Conservation (phyloP, 1,139 yeast genomes). For the Magnusiomyces ingens region DNA sequence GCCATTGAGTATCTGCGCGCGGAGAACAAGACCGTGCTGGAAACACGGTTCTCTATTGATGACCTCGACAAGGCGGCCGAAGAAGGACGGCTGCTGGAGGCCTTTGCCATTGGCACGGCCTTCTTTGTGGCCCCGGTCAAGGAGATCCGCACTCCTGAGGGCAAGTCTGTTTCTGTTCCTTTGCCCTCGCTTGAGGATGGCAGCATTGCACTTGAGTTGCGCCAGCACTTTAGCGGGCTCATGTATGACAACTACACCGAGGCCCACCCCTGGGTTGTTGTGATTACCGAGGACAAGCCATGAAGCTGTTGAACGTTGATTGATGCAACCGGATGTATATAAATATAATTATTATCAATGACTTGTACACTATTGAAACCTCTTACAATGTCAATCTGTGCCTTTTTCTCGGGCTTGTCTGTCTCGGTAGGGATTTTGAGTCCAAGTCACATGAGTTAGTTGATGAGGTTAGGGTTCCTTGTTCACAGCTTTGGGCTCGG, state of each 20-base stretch:
- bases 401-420: too few species aligned
- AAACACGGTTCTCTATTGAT: slow-evolving; percentile 36
- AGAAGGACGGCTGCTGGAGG: slow-evolving; percentile 38
- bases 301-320: too few species aligned
- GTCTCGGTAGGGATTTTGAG: too few species aligned
- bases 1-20: slow-evolving; percentile 34
- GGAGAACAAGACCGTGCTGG: slow-evolving; percentile 29
- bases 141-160: slow-evolving; percentile 33
- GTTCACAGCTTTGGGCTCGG: too few species aligned
- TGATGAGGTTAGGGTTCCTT: too few species aligned
- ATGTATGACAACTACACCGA: slow-evolving; percentile 5
- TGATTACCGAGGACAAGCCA: not conserved
- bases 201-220: slow-evolving; percentile 14
- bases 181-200: slow-evolving; percentile 15
- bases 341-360: too few species aligned
- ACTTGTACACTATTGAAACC: too few species aligned
- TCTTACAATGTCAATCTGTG: too few species aligned
- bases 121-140: slow-evolving; percentile 39
- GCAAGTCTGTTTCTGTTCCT: slow-evolving; percentile 35
- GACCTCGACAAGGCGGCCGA: slow-evolving; percentile 36
- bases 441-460: too few species aligned
- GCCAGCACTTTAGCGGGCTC: slow-evolving; percentile 3
- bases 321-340: too few species aligned
- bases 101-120: slow-evolving; percentile 42
- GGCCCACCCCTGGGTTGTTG: slow-evolving; percentile 6